Evolutionary conservation across 768 basidiomycete genomes (phyloP).

Genomic region (Tricholomella constricta): DNA sequence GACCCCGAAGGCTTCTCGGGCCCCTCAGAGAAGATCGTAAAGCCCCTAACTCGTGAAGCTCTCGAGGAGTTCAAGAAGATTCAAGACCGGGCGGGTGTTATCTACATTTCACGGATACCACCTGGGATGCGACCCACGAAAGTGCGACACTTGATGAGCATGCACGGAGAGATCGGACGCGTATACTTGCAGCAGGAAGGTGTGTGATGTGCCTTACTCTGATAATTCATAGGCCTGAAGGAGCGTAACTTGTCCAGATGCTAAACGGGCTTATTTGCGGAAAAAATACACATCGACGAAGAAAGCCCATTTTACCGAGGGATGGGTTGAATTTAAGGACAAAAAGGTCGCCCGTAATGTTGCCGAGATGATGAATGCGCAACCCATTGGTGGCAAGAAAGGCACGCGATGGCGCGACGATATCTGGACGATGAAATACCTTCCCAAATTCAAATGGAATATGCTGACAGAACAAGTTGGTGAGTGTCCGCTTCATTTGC

Average conservation of each 20-base stretch:
- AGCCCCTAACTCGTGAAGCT: conserved; percentile 75
- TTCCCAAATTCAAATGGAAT: conserved; percentile 97
- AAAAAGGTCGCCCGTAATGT: conserved; percentile 88
- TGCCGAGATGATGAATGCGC: conserved; percentile 95
- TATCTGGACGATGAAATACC: conserved; percentile 99
- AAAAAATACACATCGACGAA: conserved; percentile 81
- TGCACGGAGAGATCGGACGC: conserved; percentile 86
- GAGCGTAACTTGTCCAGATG: conserved; percentile 48
- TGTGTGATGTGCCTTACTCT: conserved; percentile 28
- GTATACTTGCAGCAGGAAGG: conserved; percentile 96
- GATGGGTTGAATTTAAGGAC: conserved; percentile 98
- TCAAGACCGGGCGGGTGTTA: conserved; percentile 77
- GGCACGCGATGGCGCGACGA: conserved; percentile 92
- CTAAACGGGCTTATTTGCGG: conserved; percentile 85
- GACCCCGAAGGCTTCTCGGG: conserved; percentile 61
- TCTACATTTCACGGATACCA: conserved; percentile 95
- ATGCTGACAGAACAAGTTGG: conserved; percentile 99
- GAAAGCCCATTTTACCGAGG: conserved; percentile 89
- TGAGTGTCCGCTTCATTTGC: conserved; percentile 44
- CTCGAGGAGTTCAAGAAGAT: conserved; percentile 73
- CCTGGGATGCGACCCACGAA: conserved; percentile 98
- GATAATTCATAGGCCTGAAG: background rate
- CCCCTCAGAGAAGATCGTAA: conserved; percentile 58
- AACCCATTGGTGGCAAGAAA: conserved; percentile 93
- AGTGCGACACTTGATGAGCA: conserved; percentile 90